phyloP scores from a whole-genome alignment of 495 filamentous ascomycete genomes.

The Pseudomonodictys pantanalensis region DNA sequence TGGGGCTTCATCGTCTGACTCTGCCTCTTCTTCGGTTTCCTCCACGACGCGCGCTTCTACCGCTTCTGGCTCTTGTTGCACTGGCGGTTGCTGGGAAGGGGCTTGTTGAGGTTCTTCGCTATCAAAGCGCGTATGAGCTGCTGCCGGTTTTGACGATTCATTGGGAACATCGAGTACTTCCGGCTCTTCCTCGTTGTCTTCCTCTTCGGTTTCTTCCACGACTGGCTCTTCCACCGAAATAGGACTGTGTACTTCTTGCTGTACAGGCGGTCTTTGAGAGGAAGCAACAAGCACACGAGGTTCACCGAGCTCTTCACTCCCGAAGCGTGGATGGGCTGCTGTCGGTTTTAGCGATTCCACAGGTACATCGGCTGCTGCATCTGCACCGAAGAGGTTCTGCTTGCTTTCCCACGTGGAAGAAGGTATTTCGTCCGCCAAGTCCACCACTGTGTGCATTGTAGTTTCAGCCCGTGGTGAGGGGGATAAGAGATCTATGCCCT shows the following conservation, averaged over 20 bases:
- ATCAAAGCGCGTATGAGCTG: slow-evolving; percentile 40
- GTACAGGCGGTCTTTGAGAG: too few relatives aligned
- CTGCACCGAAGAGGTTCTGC: slow-evolving; percentile 1
- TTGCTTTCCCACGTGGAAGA: slow-evolving; percentile 19
- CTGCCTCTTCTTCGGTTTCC: not conserved
- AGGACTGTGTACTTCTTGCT: too few relatives aligned
- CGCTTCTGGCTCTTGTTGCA: not conserved
- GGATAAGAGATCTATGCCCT: not conserved
- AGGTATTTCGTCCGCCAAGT: slow-evolving; percentile 12
- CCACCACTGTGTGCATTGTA: not conserved
- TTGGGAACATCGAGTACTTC: not conserved
- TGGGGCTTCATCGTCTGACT: slow-evolving; percentile 44
- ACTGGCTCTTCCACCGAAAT: too few relatives aligned
- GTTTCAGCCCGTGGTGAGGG: not conserved
- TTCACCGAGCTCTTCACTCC: too few relatives aligned
- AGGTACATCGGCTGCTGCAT: not conserved
- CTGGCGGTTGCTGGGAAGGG: not conserved
- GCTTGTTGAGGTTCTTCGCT: slow-evolving; percentile 44
- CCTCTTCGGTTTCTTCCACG: too few relatives aligned
- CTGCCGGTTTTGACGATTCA: not conserved
- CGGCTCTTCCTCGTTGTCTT: too few relatives aligned
- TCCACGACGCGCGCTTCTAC: not conserved
- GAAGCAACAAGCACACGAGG: too few relatives aligned
- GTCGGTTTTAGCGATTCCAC: not conserved
- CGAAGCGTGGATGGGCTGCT: slow-evolving; percentile 40